These are phyloP conservation scores for Tripterygium wilfordii DNA, from an alignment of 177 flowering plant genomes.

Conservation along the genomic window DNA sequence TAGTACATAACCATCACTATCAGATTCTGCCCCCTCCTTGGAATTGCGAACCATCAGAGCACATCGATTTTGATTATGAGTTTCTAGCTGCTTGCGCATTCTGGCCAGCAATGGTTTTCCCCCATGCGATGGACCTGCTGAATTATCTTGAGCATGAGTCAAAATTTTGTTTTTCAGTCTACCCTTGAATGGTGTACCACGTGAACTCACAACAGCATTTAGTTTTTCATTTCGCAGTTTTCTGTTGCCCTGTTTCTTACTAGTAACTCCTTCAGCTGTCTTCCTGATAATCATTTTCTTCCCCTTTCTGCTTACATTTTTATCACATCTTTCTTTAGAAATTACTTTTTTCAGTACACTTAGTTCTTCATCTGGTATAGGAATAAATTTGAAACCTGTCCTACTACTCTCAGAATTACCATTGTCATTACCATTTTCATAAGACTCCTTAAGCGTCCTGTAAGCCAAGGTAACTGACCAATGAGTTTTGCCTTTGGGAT, in stretches of 20 bases:
- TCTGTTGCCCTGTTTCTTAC: constrained; percentile 14
- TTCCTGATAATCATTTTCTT: constrained; percentile 1
- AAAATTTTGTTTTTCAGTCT: constrained; percentile 8
- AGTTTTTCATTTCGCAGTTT: constrained; percentile 6
- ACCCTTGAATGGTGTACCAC: constrained; percentile 6
- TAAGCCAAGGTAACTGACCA: constrained; percentile 71
- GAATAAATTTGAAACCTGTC: constrained; percentile 30
- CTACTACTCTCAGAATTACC: constrained; percentile 10
- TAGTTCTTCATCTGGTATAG: constrained; percentile 43
- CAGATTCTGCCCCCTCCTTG: constrained; percentile 20
- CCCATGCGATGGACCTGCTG: constrained; percentile 3
- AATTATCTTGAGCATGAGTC: neutral
- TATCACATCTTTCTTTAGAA: constrained; percentile 17
- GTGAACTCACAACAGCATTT: neutral
- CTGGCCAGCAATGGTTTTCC: constrained; percentile 5
- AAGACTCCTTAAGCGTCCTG: constrained; percentile 20
- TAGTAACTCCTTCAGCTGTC: constrained; percentile 1
- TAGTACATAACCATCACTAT: constrained; percentile 22
- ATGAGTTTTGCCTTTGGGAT: constrained; percentile 36
- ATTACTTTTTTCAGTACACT: constrained; percentile 23
- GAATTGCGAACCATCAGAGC: constrained; percentile 41
- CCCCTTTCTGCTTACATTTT: too few species aligned
- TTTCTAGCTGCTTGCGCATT: constrained; percentile 8
- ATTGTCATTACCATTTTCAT: constrained; percentile 25
- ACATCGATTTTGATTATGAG: constrained; percentile 24